Evolutionary conservation across 2,329 filamentous ascomycete genomes (phyloP).

Genomic region (Paecilomyces niveus): DNA sequence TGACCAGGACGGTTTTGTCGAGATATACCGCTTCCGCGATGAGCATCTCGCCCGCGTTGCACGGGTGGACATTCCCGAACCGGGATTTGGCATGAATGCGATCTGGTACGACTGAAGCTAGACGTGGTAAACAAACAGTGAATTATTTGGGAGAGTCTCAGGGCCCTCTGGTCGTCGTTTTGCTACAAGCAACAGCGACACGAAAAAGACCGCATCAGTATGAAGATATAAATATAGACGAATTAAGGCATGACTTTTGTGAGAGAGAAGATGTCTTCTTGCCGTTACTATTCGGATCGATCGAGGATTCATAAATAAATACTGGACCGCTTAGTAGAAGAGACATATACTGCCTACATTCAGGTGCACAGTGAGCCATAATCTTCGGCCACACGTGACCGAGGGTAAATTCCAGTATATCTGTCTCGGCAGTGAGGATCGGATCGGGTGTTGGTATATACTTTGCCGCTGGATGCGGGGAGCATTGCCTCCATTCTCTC

Average conservation of each 20-base stretch:
- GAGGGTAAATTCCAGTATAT: not conserved
- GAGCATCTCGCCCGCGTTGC: slow-evolving; percentile 75
- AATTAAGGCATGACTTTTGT: no score
- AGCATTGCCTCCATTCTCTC: not conserved
- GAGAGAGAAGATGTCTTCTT: no score
- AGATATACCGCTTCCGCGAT: slow-evolving; percentile 81
- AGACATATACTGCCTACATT: not conserved
- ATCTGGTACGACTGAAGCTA: slow-evolving; percentile 72
- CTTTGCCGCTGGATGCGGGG: not conserved
- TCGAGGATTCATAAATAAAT: no score
- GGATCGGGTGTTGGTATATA: not conserved
- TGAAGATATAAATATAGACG: not conserved
- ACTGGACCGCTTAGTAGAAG: no score
- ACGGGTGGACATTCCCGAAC: slow-evolving; percentile 68
- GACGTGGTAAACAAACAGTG: not conserved
- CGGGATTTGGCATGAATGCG: slow-evolving; percentile 95
- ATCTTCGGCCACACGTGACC: not conserved
- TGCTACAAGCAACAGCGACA: no score
- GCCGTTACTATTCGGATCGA: no score
- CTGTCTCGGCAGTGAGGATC: not conserved
- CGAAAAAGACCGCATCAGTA: no score
- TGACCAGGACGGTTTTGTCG: slow-evolving; percentile 78
- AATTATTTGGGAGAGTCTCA: not conserved
- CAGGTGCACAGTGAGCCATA: not conserved
- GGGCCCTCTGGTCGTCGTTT: no score